Evolutionary conservation across 2,329 filamentous ascomycete species (phyloP), one percentile per base, ranked within the genome.

Genomic region (Pseudocercospora crystallina): DNA sequence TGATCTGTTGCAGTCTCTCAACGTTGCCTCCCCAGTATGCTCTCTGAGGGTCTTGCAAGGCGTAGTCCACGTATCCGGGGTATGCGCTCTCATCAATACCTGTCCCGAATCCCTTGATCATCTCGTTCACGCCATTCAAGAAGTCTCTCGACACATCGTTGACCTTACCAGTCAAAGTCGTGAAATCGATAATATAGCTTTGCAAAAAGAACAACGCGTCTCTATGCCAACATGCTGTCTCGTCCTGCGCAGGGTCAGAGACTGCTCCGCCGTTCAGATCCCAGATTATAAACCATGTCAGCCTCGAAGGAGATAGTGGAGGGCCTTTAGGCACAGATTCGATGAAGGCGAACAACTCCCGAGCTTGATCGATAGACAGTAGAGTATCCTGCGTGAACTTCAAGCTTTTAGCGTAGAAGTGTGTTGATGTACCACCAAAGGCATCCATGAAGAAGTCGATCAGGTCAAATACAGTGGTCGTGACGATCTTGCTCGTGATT

Each of bases 11-110:
- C 43, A 69, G 35, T 40, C 42, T 59, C 47, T 50, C 33, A 14
- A 67, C n/a, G 43, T 67, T 68, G 8, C 44, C 43, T n/a, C 55
- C 57, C 5, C 59, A 60, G 38, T 66, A 69, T 29, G 50, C 52
- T 41, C 65, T 58, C 10, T 59, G 59, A 34, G 54, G 53, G 8
- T 61, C 59, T 5, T 65, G 59, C 37, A 68, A 58, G 35, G 62
- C 65, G 51, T 65, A 54, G 38, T 61, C 59, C 5, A 57, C 40
- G 38, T 54, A 55, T 5, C 49, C 47, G 12, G 48, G 41, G 36
- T 47, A 53, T 15, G 44, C 51, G 39, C 38, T 43, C 26, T 49
- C 53, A 15, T 46, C 43, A 26, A 46, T 29, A 5, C 12, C 45
- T 3, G 20, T 15, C 36, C 14, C 4, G n/a, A 26, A 48, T 2